These are phyloP conservation scores for Mychonastes homosphaera DNA, from an alignment of 139 green algal genomes.

Conservation along the genomic window DNA sequence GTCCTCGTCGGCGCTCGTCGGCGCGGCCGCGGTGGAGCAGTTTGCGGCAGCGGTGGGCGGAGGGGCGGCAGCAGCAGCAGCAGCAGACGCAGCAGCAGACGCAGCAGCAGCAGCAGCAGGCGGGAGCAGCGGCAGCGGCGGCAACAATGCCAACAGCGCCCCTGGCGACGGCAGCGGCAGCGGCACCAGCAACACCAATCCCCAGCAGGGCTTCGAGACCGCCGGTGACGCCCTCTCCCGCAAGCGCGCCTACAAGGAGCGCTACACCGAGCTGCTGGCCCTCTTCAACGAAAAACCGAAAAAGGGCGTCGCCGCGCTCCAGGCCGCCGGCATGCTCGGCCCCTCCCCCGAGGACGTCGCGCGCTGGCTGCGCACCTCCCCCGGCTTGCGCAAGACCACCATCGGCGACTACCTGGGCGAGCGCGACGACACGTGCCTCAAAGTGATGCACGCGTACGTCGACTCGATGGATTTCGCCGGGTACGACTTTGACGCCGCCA, in stretches of 20 bases:
- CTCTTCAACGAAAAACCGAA: conserved; percentile 97
- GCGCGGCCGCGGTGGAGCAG: too few relatives aligned
- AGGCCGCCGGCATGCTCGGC: conserved; percentile 72
- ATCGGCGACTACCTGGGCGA: conserved; percentile 97
- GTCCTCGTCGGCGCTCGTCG: too few relatives aligned
- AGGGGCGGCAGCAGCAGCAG: too few relatives aligned
- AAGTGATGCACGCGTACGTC: conserved; percentile 97
- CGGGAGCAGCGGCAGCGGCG: too few relatives aligned
- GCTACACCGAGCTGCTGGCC: conserved; percentile 64
- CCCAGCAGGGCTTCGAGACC: too few relatives aligned
- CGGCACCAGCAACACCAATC: too few relatives aligned
- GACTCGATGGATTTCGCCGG: conserved; percentile 82
- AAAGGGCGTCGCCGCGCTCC: conserved; percentile 79
- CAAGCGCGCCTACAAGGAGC: conserved; percentile 43
- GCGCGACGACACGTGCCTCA: conserved; percentile 74
- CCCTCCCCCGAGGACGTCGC: conserved; percentile 50
- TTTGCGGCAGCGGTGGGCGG: too few relatives aligned
- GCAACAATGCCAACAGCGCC: too few relatives aligned
- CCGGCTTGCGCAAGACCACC: conserved; percentile 83
- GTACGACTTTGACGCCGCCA: conserved; percentile 84
- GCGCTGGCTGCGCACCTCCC: conserved; percentile 51
- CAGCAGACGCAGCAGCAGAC: too few relatives aligned
- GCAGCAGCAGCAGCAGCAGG: too few relatives aligned
- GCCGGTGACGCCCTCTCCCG: conserved; percentile 20
- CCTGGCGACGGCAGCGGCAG: too few relatives aligned